A percentile compares a stretch with the other conserved stretches of the same genome.
These are phyloP conservation scores for Clavariopsis aquatica DNA, from an alignment of 495 filamentous ascomycete genomes.

Conservation along the genomic window DNA sequence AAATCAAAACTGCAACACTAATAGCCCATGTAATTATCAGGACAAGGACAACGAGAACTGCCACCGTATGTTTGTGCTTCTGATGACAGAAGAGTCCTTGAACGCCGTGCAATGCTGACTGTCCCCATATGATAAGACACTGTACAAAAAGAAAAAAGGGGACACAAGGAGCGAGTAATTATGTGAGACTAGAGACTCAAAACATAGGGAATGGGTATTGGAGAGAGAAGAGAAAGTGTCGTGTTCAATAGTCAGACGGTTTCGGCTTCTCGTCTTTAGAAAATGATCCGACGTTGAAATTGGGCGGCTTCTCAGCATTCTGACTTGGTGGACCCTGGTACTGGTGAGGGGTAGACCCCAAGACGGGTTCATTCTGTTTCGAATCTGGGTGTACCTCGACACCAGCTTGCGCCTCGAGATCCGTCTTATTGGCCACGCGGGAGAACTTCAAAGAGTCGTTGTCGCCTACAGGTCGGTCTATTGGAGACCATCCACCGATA, in stretches of 20 bases:
- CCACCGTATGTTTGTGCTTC: neutral
- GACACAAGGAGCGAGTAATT: conserved; percentile 1
- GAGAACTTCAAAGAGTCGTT: conserved; percentile 56
- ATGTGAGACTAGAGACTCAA: neutral
- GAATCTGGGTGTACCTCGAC: conserved; percentile 62
- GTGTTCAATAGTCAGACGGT: conserved; percentile 9
- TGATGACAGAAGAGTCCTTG: neutral
- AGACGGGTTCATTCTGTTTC: conserved; percentile 55
- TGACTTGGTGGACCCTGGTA: conserved; percentile 61
- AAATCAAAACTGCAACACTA: neutral
- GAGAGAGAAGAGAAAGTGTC: neutral
- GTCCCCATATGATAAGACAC: neutral
- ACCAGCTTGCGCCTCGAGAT: conserved; percentile 55
- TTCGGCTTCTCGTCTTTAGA: conserved; percentile 34
- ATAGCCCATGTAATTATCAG: neutral
- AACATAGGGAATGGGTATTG: conserved; percentile 2
- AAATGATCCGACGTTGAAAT: conserved; percentile 47
- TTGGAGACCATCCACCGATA: conserved; percentile 86
- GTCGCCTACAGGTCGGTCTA: conserved; percentile 60
- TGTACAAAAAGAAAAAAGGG: conserved; percentile 6
- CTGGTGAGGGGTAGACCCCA: conserved; percentile 47
- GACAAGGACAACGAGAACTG: neutral
- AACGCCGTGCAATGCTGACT: conserved; percentile 8
- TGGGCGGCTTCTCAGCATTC: conserved; percentile 55
- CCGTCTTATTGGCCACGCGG: conserved; percentile 47